Base-by-base conservation (phyloP, 176 grass and related monocot genomes). In the Elymus sibiricus region DNA sequence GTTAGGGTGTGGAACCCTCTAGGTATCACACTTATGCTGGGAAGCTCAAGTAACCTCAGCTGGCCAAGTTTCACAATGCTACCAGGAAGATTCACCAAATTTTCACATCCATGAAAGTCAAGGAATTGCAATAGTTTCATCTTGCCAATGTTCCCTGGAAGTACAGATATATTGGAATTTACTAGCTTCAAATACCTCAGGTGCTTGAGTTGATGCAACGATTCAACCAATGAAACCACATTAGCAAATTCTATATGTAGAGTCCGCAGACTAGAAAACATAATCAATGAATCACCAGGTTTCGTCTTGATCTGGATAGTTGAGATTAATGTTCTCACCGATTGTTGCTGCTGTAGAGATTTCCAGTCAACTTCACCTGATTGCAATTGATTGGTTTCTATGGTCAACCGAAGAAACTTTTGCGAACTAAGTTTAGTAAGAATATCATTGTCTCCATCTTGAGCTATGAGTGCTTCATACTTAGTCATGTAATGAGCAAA, bases 91-190 rank as follows among this genome's bases (percentile, higher is more conserved):
- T 59, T 59, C 55, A 59, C 55, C 55, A 59, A 59, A 22, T n/a
- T 21, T 7, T 9, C 19, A 59, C 55, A 59, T n/a, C 55, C 55
- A 22, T n/a, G 7, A n/a, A 59, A 2, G 7, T 0, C 0, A 64
- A 87, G 65, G n/a, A 69, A 55, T 22, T 77, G 76, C 29, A 91
- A 38, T 46, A 84, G 62, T 76, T 46, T 91, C 46, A 87, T 42
- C 34, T 37, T 68, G 0, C 25, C 62, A 19, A 91, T 69, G 14
- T 29, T 55, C 26, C 63, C 28, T 8, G 77, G 85, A 0, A 91
- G 47, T 39, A 5, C 53, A 9, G 76, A 69, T 63, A 53, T 80
- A 19, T 65, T 16, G 7, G 56, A 66, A 2, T 3, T 0, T 28
- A 28, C 7, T 44, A 87, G 13, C 6, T 25, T 27, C 5, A 87